A percentile compares a stretch with the other conserved stretches of the same genome.
These are phyloP conservation scores for Rhizopogon vinicolor DNA, from an alignment of 768 basidiomycete species.

Conservation along the genomic window DNA sequence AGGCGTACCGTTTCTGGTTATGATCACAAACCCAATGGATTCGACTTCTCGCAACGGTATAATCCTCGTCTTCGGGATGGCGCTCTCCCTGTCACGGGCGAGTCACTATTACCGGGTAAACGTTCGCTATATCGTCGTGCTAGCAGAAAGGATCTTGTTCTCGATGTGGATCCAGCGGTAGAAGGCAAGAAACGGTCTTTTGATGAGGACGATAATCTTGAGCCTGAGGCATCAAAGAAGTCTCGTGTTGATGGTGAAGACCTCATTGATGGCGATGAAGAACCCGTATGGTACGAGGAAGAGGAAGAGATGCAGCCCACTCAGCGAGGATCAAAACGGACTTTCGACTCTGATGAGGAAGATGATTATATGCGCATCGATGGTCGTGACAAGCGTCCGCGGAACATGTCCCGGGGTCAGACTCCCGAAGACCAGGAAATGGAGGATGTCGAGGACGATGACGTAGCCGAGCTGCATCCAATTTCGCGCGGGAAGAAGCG, in stretches of 20 bases:
- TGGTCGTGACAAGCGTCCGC: constrained; percentile 48
- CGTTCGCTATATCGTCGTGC: constrained; percentile 22
- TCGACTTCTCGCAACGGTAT: constrained; percentile 33
- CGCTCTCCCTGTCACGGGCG: neutral
- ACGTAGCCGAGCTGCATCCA: constrained; percentile 32
- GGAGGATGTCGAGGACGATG: constrained; percentile 39
- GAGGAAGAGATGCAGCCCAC: constrained; percentile 8
- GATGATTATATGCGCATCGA: constrained; percentile 32
- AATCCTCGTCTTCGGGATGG: constrained; percentile 25
- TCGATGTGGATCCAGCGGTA: constrained; percentile 17
- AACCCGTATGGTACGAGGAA: constrained; percentile 37
- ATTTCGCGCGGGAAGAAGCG: constrained; percentile 61
- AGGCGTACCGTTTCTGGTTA: constrained; percentile 4
- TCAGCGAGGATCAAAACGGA: constrained; percentile 48
- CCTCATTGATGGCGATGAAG: constrained; percentile 44
- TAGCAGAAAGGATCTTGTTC: constrained; percentile 26
- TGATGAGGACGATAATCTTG: constrained; percentile 40
- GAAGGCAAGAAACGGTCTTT: constrained; percentile 39
- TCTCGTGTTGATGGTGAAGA: constrained; percentile 48
- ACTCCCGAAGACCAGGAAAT: constrained; percentile 28
- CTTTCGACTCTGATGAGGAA: constrained; percentile 38
- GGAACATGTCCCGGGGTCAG: constrained; percentile 48
- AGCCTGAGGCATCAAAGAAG: constrained; percentile 44
- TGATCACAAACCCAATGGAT: constrained; percentile 13
- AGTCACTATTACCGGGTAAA: constrained; percentile 11